phyloP scores from a whole-genome alignment of 768 basidiomycete species.

The Suillus placidus region DNA sequence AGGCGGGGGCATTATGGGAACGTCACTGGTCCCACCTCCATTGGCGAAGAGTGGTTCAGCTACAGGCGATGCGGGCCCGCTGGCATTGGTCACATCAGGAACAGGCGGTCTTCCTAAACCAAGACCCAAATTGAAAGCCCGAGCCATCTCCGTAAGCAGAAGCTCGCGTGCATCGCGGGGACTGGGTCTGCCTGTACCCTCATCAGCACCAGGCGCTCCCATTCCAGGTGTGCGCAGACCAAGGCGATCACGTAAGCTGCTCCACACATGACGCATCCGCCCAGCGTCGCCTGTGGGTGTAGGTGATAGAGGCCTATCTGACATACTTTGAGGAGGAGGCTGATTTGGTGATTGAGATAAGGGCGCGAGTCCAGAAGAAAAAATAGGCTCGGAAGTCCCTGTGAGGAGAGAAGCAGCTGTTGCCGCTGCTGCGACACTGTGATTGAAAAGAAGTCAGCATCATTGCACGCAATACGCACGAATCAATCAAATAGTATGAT shows the following conservation, averaged over 20 bases:
- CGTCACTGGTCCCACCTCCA: constrained; percentile 12
- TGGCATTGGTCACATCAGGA: constrained; percentile 16
- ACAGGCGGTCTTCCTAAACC: constrained; percentile 40
- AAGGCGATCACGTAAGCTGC: constrained; percentile 67
- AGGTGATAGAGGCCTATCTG: constrained; percentile 42
- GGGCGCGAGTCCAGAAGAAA: constrained; percentile 56
- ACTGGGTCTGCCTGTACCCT: constrained; percentile 15
- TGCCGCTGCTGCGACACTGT: constrained; percentile 88
- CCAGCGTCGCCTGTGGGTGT: constrained; percentile 42
- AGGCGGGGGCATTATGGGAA: constrained; percentile 44
- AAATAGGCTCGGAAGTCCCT: constrained; percentile 66
- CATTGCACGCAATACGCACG: constrained; percentile 1
- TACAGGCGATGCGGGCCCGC: constrained; percentile 12
- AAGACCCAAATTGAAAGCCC: constrained; percentile 76
- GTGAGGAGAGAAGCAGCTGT: constrained; percentile 85
- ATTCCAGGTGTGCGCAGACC: constrained; percentile 46
- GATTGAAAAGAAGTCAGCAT: constrained; percentile 6
- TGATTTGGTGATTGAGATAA: constrained; percentile 25
- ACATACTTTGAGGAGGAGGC: constrained; percentile 19
- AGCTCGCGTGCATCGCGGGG: constrained; percentile 59
- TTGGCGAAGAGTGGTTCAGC: background rate
- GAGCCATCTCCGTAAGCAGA: constrained; percentile 81
- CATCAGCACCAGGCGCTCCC: constrained; percentile 16
- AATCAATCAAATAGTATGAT: constrained; percentile 10
- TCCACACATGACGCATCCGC: constrained; percentile 68